phyloP scores from a whole-genome alignment of 73 alveolate species.

The Tetrahymena thermophila region DNA sequence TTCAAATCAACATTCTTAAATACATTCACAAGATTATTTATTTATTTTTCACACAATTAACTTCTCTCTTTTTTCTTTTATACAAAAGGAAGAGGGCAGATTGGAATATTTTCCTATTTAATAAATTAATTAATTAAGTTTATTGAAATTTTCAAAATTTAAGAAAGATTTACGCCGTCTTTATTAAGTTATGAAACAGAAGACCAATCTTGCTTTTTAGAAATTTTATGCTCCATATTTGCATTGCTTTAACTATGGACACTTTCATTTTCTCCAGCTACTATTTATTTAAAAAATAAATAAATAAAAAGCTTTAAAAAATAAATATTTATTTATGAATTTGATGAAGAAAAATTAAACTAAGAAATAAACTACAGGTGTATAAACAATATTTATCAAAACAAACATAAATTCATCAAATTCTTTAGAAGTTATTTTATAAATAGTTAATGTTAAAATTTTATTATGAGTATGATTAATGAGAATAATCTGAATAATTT shows the following conservation, averaged over 20 bases:
- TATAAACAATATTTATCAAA: background rate
- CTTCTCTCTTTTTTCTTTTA: background rate
- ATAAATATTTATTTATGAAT: background rate
- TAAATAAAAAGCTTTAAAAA: no score
- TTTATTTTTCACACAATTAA: background rate
- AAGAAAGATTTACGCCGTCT: background rate
- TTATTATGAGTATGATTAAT: background rate
- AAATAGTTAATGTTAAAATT: background rate
- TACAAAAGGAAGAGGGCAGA: background rate
- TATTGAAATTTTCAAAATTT: background rate
- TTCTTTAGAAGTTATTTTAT: background rate
- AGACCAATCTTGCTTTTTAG: background rate
- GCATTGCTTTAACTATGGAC: background rate
- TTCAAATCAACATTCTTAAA: background rate
- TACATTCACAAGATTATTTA: background rate
- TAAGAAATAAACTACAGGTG: background rate
- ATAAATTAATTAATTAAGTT: background rate
- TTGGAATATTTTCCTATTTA: background rate
- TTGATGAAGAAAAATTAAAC: background rate
- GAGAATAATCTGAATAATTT: background rate
- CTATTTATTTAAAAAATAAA: background rate
- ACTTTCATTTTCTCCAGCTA: background rate
- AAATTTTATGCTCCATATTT: background rate
- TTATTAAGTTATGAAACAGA: background rate
- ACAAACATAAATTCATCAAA: background rate